phyloP scores from a whole-genome alignment of 257 asterid species.

The Striga asiatica region DNA sequence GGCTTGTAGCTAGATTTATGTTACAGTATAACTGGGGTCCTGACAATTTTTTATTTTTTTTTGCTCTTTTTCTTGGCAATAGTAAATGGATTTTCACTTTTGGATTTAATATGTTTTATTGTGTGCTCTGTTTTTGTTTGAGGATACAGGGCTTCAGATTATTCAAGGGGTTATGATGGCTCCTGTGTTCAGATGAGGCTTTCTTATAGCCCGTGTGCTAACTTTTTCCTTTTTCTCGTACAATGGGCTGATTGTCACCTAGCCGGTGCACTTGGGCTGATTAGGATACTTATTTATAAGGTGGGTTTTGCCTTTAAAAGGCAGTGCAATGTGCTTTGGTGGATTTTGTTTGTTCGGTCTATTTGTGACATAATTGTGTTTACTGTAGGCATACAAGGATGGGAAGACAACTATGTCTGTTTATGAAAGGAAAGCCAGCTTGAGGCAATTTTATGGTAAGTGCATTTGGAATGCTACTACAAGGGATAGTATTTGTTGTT shows the following conservation, averaged over 20 bases:
- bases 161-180: constrained; percentile 56
- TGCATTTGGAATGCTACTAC: not conserved
- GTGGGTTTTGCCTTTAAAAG: constrained; percentile 20
- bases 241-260: constrained; percentile 87
- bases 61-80: not conserved
- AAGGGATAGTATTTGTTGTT: not conserved
- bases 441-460: constrained; percentile 80
- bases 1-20: too few species aligned
- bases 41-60: too few species aligned
- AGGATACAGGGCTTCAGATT: constrained; percentile 65
- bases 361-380: constrained; percentile 6
- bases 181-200: constrained; percentile 87
- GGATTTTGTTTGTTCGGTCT: not conserved
- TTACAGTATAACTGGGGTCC: too few species aligned
- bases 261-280: constrained; percentile 73
- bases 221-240: constrained; percentile 57
- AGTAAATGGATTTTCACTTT: not conserved
- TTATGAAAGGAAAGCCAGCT: constrained; percentile 62
- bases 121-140: constrained; percentile 8
- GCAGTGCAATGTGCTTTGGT: not conserved
- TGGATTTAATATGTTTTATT: not conserved
- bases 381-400: constrained; percentile 63
- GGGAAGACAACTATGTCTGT: constrained; percentile 70
- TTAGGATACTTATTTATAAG: constrained; percentile 74
- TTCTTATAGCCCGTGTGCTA: constrained; percentile 87